Base-by-base conservation (phyloP, 2,329 filamentous ascomycete species). In the Claviceps capensis region DNA sequence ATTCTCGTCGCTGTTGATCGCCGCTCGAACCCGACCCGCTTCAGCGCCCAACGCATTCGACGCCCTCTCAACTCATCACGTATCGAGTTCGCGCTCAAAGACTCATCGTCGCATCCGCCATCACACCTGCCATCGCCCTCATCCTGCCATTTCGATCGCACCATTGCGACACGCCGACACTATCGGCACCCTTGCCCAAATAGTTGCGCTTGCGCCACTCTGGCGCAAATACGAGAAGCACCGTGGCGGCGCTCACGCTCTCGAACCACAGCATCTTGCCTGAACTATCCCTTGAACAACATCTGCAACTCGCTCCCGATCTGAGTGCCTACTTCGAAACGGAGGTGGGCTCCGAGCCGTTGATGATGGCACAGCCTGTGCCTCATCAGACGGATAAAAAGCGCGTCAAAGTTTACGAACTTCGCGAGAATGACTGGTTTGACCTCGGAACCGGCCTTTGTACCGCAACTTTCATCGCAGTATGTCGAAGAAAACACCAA, bases 381-480 rank as follows among this genome's bases (percentile, higher is more conserved):
- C 79, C 79, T 79, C 79, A 81, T 78, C 77, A 76, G 72, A 76
- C 76, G 68, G 79, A 83, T 63, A 81, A 76, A 71, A 82, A 79
- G 69, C 79, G 93, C 77, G 93, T 97, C 70, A 98, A 98, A 77
- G 93, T 98, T 67, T 98, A 98, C 70, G 93, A 97, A 75, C 79
- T 98, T 63, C 88, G 88, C 69, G 89, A 95, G 72, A 95, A 95
- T 77, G 93, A 97, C 81, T 98, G 93, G 93, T 96, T 91, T 67
- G 93, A 98, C 72, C 80, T 91, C 63, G 93, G 93, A 58, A 98
- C 93, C 47, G 93, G 93, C 56, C 96, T 96, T 69, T 97, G 93
- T 68, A 87, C 82, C 54, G 89, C 90, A 47, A 78, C 82, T 58
- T 79, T 86, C 58, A 71, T 83, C 57, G 78, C 82, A 67, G 86